Conservation (phyloP, 2,329 filamentous ascomycete genomes). For the Phyllosticta citriasiana region DNA sequence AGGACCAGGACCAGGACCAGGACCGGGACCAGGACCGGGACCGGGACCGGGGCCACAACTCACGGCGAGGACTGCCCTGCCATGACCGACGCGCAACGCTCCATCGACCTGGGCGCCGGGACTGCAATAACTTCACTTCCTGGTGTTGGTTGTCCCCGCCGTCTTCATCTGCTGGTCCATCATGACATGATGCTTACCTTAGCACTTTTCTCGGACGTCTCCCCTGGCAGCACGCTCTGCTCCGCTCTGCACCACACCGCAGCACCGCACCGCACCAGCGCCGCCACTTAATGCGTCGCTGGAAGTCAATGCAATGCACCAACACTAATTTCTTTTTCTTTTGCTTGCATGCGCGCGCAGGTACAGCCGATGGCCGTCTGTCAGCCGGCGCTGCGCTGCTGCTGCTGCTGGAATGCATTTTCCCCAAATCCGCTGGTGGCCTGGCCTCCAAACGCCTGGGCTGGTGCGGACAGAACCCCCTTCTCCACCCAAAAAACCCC, state of each 20-base stretch:
- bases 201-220: not conserved
- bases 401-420: not conserved
- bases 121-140: not conserved
- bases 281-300: not conserved
- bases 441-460: not conserved
- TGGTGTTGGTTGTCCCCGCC: no score
- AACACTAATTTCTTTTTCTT: no score
- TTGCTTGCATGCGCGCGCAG: not conserved
- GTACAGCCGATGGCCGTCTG: not conserved
- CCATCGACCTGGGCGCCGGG: not conserved
- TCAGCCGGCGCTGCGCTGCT: no score
- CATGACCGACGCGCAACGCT: not conserved
- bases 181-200: no score
- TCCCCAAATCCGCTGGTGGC: not conserved
- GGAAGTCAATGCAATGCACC: not conserved
- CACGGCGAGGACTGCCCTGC: not conserved
- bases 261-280: not conserved
- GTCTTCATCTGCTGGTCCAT: no score
- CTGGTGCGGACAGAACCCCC: not conserved
- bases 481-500: not conserved
- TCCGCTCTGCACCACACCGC: no score
- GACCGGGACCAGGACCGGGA: not conserved
- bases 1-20: not conserved
- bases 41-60: not conserved
- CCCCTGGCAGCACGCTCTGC: no score